Base-by-base conservation (phyloP, 345 rosid genomes). In the Lepidium africanum region DNA sequence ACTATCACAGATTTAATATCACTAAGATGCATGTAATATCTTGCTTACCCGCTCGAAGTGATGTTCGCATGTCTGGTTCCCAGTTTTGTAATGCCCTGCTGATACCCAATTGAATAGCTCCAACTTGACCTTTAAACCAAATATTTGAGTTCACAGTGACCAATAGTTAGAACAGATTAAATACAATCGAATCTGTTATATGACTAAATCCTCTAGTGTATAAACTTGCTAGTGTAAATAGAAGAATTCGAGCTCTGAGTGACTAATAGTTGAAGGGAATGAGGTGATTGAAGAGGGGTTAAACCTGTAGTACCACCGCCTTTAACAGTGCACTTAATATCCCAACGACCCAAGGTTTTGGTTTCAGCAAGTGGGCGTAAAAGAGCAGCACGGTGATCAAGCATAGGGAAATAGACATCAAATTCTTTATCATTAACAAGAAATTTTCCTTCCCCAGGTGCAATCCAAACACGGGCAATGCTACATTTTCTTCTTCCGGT, bases 301-400 rank as follows among this genome's bases (percentile, higher is more conserved):
- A 80, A 70, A 94, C 99, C 99, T 56, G 97, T 71, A 59, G 80
- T 77, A 37, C 99, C 97, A 50, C 99, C 99, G 27, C 99, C 99
- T 82, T 87, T 83, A 50, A 94, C 97, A 15, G 96, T 89, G 70
- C 91, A 94, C 27, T 72, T 75, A 7, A 91, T 70, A 74, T 94
- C 91, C 99, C 99, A 94, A 53, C 81, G 86, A 16, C 99, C 99
- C 79, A 94, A 81, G 49, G 99, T 91, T 81, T 94, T 88, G n/a
- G 99, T 89, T 80, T 94, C 97, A 5, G 88, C 75, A 74, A 93
- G 87, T 33, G 98, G 98, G 38, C 96, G 87, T n/a, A 90, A 84
- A 75, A 93, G 92, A 25, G 98, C 82, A 69, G 96, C 97, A 9
- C 96, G 91, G 19, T 93, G 92, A 73, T 93, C 98, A 67, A 90